A percentile compares a stretch with the other conserved stretches of the same genome.
These are phyloP conservation scores for Hypholoma fasciculare DNA, from an alignment of 768 basidiomycete species.

Conservation along the genomic window DNA sequence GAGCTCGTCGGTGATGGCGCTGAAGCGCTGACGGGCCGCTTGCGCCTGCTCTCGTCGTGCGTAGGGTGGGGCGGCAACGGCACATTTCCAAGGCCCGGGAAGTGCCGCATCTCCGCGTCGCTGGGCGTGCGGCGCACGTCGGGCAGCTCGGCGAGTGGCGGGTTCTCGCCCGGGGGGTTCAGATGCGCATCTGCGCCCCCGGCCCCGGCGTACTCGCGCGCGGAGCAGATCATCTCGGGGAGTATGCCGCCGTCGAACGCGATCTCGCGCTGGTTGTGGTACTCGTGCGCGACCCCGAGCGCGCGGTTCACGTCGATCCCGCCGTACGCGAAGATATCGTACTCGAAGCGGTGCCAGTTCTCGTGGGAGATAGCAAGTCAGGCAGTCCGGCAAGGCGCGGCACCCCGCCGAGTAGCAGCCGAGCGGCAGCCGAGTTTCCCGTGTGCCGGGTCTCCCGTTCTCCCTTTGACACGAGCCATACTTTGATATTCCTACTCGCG, in stretches of 20 bases:
- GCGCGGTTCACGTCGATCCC: neutral
- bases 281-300: neutral
- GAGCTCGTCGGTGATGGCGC: neutral
- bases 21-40: neutral
- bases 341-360: neutral
- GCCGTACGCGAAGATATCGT: neutral
- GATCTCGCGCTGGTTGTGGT: neutral
- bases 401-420: no score
- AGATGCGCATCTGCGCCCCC: neutral
- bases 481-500: no score
- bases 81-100: neutral
- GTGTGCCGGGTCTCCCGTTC: no score
- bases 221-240: neutral
- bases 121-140: neutral
- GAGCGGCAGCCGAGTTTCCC: no score
- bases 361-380: neutral
- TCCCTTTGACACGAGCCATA: no score
- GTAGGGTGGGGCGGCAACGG: neutral
- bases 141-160: neutral
- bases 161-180: neutral
- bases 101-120: neutral
- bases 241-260: neutral
- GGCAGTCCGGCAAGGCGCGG: no score
- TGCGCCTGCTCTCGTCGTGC: neutral
- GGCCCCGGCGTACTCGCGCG: neutral